Evolutionary conservation across 2,329 filamentous ascomycete species (phyloP).

Genomic region (Colletotrichum siamense): DNA sequence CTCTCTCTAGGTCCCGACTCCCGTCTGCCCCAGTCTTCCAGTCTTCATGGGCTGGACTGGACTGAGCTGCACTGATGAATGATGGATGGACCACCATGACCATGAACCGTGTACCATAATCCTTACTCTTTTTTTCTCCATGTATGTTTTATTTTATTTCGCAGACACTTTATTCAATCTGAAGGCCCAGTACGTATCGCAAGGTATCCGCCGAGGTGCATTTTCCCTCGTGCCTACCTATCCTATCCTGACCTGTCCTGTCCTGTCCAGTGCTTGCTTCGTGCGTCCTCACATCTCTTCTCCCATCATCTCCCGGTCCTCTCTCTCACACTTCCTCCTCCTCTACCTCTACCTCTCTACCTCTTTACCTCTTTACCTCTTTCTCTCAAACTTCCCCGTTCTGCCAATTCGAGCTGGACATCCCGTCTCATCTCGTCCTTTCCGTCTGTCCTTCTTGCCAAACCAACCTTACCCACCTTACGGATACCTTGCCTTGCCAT

Average conservation of each 20-base stretch:
- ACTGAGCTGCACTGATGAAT: not conserved
- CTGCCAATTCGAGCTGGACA: not conserved
- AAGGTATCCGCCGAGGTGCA: not conserved
- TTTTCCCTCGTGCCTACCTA: not conserved
- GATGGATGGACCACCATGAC: not conserved
- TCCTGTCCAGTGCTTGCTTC: not conserved
- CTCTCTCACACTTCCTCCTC: not conserved
- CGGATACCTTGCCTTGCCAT: not conserved
- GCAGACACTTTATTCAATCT: not conserved
- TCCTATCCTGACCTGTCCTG: not conserved
- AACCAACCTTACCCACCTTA: not conserved
- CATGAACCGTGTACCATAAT: not conserved
- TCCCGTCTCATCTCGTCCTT: not conserved
- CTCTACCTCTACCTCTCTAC: not conserved
- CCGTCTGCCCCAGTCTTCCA: not conserved
- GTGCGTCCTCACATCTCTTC: not conserved
- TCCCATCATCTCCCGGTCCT: not conserved
- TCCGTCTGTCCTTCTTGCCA: not conserved
- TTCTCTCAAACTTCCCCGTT: not conserved
- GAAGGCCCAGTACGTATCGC: not conserved
- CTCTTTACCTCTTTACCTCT: not conserved
- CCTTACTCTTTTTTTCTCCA: not conserved
- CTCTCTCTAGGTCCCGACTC: not conserved
- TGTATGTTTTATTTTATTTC: not conserved
- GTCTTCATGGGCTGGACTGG: not conserved